These are phyloP conservation scores for Botrytis medusae DNA, from an alignment of 2,329 filamentous ascomycete genomes.

Conservation along the genomic window DNA sequence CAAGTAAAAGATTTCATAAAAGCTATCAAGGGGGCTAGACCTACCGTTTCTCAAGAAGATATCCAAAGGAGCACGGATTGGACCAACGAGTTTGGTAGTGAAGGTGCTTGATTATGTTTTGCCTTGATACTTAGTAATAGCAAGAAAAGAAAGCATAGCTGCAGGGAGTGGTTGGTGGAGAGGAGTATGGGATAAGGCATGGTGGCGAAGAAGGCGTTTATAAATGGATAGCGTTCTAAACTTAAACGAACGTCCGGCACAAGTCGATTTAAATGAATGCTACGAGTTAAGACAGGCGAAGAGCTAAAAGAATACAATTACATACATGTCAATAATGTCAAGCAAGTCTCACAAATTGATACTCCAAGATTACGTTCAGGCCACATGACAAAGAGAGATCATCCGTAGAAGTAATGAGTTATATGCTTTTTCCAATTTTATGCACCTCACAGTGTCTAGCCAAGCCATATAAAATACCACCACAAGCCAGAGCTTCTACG, in stretches of 20 bases:
- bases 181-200: constrained; percentile 12
- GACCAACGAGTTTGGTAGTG: constrained; percentile 95
- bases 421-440: constrained; percentile 21
- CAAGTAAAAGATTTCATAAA: constrained; percentile 90
- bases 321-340: constrained; percentile 13
- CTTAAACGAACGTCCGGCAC: constrained; percentile 7
- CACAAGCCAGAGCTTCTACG: constrained; percentile 7
- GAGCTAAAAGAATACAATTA: constrained; percentile 4
- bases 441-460: constrained; percentile 18
- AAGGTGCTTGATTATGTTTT: constrained; percentile 53
- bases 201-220: constrained; percentile 17
- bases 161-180: not conserved
- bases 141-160: constrained; percentile 22
- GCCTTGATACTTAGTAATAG: not conserved
- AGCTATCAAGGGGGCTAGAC: constrained; percentile 82
- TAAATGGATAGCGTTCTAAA: constrained; percentile 16
- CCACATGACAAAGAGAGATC: not conserved
- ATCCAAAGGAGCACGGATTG: constrained; percentile 82
- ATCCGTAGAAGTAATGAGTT: not conserved
- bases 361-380: not conserved
- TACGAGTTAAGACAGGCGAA: not conserved
- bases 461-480: constrained; percentile 16
- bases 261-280: constrained; percentile 2
- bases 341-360: not conserved
- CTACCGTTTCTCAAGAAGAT: constrained; percentile 87